These are phyloP conservation scores for Trypanosoma cruzi DNA, from an alignment of 208 protist genomes.

Conservation along the genomic window DNA sequence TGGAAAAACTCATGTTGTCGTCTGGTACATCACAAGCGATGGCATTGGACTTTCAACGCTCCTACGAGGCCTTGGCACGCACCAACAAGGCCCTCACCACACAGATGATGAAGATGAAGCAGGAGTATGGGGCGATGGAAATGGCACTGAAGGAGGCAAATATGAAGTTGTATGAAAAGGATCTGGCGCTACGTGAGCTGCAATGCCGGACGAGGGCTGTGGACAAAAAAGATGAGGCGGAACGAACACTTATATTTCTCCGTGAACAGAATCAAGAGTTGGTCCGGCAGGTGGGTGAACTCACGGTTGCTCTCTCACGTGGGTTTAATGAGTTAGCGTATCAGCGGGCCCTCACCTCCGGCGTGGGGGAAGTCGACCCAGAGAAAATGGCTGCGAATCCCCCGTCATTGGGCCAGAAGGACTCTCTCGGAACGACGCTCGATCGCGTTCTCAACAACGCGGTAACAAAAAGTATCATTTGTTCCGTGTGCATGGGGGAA, in stretches of 20 bases:
- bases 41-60: constrained; percentile 28
- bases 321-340: constrained; percentile 30
- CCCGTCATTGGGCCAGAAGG: not conserved
- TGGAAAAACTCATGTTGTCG: constrained; percentile 21
- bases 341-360: constrained; percentile 5
- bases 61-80: constrained; percentile 22
- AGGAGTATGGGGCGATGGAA: constrained; percentile 30
- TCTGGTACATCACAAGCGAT: constrained; percentile 22
- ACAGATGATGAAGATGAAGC: constrained; percentile 31
- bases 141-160: constrained; percentile 27
- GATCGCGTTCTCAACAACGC: constrained; percentile 25
- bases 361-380: not conserved
- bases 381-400: constrained; percentile 13
- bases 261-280: constrained; percentile 34
- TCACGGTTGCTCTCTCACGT: constrained; percentile 23
- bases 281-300: constrained; percentile 26
- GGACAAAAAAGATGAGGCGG: constrained; percentile 15
- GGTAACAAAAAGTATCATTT: constrained; percentile 15
- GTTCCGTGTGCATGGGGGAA: constrained; percentile 2
- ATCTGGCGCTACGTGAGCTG: constrained; percentile 19
- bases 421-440: constrained; percentile 6
- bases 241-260: constrained; percentile 12
- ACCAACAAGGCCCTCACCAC: constrained; percentile 28
- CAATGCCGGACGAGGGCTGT: not conserved
- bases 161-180: constrained; percentile 25